Base-by-base conservation (phyloP, 805 yeast species). In the Vanderwaltozyma tropicalis region DNA sequence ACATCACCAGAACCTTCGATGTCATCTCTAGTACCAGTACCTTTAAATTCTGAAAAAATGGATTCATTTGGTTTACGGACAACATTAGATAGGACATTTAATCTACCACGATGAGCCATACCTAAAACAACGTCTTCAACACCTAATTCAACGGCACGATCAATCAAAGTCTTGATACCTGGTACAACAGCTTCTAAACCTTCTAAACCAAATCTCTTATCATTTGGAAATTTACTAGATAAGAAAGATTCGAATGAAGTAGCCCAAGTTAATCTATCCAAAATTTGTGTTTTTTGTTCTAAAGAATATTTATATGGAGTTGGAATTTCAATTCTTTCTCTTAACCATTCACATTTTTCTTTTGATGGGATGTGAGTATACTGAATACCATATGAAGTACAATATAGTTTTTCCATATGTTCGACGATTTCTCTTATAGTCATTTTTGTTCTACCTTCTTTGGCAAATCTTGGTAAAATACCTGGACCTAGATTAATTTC, bases 61-160 rank as follows among this genome's bases (percentile, higher is more conserved):
- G 96, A 87, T 70, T 89, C 97, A 62, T 92, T 88, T 55, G 98
- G 97, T 65, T 92, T 92, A 69, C 98, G 83, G 35, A 92, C 96
- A 54, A 92, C 97, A 69, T 92, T 92, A 43, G 97, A 86, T 66
- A 92, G 76, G 80, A 92, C 88, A 66, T 92, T 92, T 56, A 92
- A 73, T 71, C 99, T 80, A 68, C 99, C 99, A 75, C 99, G 84
- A 68, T 92, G 99, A 38, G 99, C 96, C 97, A 92, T 92, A 70
- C 99, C 99, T 53, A 92, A 81, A 55, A 89, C 94, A 44, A 92
- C 79, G 62, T 89, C 97, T 66, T 88, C 96, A 37, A 89, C 80
- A 53, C 99, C 99, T 44, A 70, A 67, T 49, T 83, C 94, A 35
- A 88, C 97, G 32, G 95, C 74, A 49, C 87, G 79, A 66, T 92